Conservation (phyloP, 495 filamentous ascomycete species). For the Hamigera avellanea region DNA sequence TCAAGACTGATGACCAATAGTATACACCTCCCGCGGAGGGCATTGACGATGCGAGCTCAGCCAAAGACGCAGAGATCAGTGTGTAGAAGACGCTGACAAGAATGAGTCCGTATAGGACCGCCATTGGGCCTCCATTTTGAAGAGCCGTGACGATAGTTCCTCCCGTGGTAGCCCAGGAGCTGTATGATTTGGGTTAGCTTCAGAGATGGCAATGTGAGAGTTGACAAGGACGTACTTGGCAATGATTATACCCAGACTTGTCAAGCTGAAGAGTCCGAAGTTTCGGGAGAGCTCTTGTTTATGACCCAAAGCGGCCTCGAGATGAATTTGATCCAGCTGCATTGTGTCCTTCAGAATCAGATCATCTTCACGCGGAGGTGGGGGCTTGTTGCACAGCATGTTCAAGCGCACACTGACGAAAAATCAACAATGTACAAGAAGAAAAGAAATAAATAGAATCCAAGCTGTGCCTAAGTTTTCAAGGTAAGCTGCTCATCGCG, state of each 20-base stretch:
- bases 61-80: conserved; percentile 34
- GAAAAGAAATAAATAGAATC: too few relatives aligned
- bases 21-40: conserved; percentile 74
- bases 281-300: conserved; percentile 29
- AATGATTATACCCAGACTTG: conserved; percentile 34
- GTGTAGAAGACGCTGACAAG: conserved; percentile 31
- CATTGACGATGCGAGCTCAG: conserved; percentile 64
- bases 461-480: too few relatives aligned
- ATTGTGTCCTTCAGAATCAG: conserved; percentile 4
- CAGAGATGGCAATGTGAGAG: background rate
- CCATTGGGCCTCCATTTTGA: conserved; percentile 34
- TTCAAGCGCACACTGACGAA: too few relatives aligned
- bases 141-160: conserved; percentile 32
- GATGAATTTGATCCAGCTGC: conserved; percentile 25
- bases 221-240: conserved; percentile 24
- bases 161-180: conserved; percentile 32
- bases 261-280: conserved; percentile 32
- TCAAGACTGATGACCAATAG: conserved; percentile 68
- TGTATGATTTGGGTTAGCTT: conserved; percentile 2
- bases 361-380: too few relatives aligned
- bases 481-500: too few relatives aligned
- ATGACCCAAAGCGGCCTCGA: conserved; percentile 33
- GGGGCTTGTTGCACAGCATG: too few relatives aligned
- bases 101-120: conserved; percentile 31
- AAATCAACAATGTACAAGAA: too few relatives aligned